phyloP scores from a whole-genome alignment of 2,329 filamentous ascomycete genomes.

The Aureobasidium uvarum region DNA sequence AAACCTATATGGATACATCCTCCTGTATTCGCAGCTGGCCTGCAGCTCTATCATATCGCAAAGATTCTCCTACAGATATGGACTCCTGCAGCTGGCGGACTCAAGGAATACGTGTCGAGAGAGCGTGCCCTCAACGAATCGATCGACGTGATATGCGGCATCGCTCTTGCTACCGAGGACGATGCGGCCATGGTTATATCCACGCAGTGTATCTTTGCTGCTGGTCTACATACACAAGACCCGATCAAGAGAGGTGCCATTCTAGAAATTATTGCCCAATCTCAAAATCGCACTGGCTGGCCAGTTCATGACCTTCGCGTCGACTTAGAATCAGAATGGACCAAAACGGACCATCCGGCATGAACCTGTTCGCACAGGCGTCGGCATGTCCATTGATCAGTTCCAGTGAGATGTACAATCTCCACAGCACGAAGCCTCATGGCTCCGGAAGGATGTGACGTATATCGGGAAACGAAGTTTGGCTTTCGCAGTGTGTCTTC shows the following conservation, averaged over 20 bases:
- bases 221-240: slow-evolving; percentile 46
- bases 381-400: too few species aligned
- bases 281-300: slow-evolving; percentile 42
- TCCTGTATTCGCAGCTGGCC: slow-evolving; percentile 44
- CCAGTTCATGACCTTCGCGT: slow-evolving; percentile 30
- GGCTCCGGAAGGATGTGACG: too few species aligned
- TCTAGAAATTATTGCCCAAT: slow-evolving; percentile 38
- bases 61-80: slow-evolving; percentile 52
- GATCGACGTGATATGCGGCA: slow-evolving; percentile 49
- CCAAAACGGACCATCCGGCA: not conserved
- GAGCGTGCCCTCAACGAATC: slow-evolving; percentile 45
- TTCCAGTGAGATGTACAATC: not conserved
- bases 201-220: slow-evolving; percentile 46
- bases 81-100: slow-evolving; percentile 48
- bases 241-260: slow-evolving; percentile 39
- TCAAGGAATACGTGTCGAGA: slow-evolving; percentile 47
- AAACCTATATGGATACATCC: slow-evolving; percentile 52
- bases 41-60: slow-evolving; percentile 53
- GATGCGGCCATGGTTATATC: slow-evolving; percentile 47
- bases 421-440: too few species aligned
- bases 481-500: too few species aligned
- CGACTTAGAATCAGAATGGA: slow-evolving; percentile 23
- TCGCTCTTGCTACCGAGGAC: slow-evolving; percentile 47
- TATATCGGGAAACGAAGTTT: too few species aligned
- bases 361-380: not conserved